Evolutionary conservation across 2,329 filamentous ascomycete species (phyloP).

Genomic region (Fusarium foetens): DNA sequence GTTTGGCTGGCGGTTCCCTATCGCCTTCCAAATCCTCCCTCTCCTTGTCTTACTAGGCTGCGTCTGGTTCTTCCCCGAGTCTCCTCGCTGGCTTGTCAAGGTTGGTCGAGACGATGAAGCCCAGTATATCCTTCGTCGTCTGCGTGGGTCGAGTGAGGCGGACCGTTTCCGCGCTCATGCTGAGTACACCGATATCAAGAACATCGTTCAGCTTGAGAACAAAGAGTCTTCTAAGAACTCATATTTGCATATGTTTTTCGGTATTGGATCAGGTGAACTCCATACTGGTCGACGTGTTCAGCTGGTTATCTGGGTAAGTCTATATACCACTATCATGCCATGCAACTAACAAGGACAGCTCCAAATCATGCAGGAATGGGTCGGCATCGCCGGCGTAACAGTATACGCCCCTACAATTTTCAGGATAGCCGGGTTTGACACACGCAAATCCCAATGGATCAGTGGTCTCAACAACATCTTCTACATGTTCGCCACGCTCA

Average conservation of each 20-base stretch:
- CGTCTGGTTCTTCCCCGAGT: conserved; percentile 77
- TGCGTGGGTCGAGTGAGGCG: conserved; percentile 68
- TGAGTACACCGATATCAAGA: conserved; percentile 75
- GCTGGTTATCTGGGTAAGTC: conserved; percentile 71
- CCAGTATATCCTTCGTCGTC: conserved; percentile 69
- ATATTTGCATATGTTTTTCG: conserved; percentile 74
- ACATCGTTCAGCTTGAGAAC: conserved; percentile 59
- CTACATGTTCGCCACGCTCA: conserved; percentile 71
- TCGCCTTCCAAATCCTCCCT: conserved; percentile 76
- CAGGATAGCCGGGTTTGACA: conserved; percentile 72
- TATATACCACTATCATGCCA: fast-evolving
- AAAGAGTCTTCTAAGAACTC: conserved; percentile 69
- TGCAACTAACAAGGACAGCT: not conserved
- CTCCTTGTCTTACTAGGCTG: conserved; percentile 64
- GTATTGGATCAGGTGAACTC: conserved; percentile 70
- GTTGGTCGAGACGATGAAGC: conserved; percentile 74
- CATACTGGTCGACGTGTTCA: conserved; percentile 75
- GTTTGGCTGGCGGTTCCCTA: conserved; percentile 74
- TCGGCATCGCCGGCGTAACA: conserved; percentile 73
- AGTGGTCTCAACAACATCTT: conserved; percentile 64
- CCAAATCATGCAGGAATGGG: conserved; percentile 38
- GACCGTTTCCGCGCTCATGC: conserved; percentile 65
- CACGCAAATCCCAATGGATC: conserved; percentile 71
- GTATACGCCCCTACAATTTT: conserved; percentile 70
- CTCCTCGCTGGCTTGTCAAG: conserved; percentile 74